Evolutionary conservation across 805 yeast genomes (phyloP).

Genomic region (Candida gorgasii): DNA sequence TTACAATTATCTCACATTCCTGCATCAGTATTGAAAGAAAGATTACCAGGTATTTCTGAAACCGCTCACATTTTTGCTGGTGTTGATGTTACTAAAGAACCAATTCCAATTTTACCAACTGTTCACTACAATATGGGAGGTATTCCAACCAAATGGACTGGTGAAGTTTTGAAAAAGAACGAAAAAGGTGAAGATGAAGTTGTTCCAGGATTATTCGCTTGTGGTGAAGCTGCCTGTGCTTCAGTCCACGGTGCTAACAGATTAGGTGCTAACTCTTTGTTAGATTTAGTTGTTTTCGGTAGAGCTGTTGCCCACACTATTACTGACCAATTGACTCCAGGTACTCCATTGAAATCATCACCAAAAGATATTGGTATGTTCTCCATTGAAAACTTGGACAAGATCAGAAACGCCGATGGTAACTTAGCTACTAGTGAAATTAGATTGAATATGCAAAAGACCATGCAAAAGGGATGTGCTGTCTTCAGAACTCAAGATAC

Average conservation of each 20-base stretch:
- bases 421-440: slow-evolving; percentile 80
- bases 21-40: slow-evolving; percentile 84
- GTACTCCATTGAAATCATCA: slow-evolving; percentile 78
- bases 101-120: slow-evolving; percentile 97
- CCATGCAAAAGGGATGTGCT: slow-evolving; percentile 96
- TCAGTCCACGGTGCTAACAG: slow-evolving; percentile 99
- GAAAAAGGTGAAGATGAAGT: slow-evolving; percentile 86
- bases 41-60: slow-evolving; percentile 98
- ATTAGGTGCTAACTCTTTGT: slow-evolving; percentile 95
- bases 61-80: slow-evolving; percentile 98
- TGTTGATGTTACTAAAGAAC: slow-evolving; percentile 98
- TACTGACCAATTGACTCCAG: slow-evolving; percentile 82
- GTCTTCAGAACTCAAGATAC: slow-evolving; percentile 94
- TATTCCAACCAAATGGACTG: slow-evolving; percentile 96
- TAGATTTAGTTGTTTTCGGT: slow-evolving; percentile 96
- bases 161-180: slow-evolving; percentile 85
- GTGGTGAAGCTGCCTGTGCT: slow-evolving; percentile 99
- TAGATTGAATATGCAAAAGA: slow-evolving; percentile 89
- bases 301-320: slow-evolving; percentile 97
- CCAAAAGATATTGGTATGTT: slow-evolving; percentile 87
- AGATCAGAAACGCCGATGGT: slow-evolving; percentile 83
- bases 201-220: slow-evolving; percentile 91
- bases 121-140: slow-evolving; percentile 99
- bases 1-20: slow-evolving; percentile 95
- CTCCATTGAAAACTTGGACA: slow-evolving; percentile 88